Conservation (phyloP, 257 asterid genomes). For the Dorcoceras hygrometricum region DNA sequence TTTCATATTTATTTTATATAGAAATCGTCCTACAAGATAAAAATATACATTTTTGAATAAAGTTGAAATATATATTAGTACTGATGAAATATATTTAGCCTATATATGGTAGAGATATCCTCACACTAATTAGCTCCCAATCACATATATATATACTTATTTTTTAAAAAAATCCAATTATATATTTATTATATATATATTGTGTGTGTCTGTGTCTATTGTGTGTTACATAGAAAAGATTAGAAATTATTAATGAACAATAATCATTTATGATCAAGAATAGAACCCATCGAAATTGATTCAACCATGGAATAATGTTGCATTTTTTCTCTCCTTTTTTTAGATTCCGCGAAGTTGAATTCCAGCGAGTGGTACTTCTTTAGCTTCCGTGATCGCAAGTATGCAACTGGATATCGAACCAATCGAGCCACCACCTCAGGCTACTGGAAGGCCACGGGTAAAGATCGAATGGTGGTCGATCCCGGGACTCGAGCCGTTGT, state of each 20-base stretch:
- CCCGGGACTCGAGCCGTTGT: slow-evolving; percentile 36
- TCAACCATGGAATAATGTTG: not conserved
- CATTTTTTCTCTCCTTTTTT: not conserved
- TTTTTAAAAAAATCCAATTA: no score
- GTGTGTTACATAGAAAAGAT: no score
- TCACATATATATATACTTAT: no score
- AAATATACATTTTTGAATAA: no score
- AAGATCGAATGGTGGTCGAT: slow-evolving; percentile 59
- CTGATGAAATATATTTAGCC: slow-evolving; percentile 21
- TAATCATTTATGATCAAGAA: not conserved
- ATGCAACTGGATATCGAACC: slow-evolving; percentile 69
- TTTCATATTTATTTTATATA: no score
- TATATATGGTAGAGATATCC: not conserved
- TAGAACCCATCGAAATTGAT: not conserved
- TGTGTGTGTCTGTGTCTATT: no score
- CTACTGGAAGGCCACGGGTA: slow-evolving; percentile 96
- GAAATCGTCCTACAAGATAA: slow-evolving; percentile 31
- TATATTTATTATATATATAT: no score
- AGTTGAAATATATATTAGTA: no score
- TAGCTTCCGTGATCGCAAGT: slow-evolving; percentile 78
- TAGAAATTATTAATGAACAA: no score
- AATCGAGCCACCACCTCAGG: slow-evolving; percentile 76
- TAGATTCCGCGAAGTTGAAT: slow-evolving; percentile 78
- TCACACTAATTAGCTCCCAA: not conserved
- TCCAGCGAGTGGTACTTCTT: slow-evolving; percentile 91